These are phyloP conservation scores for Colletotrichum navitas DNA, from an alignment of 2,329 filamentous ascomycete genomes.

Conservation along the genomic window DNA sequence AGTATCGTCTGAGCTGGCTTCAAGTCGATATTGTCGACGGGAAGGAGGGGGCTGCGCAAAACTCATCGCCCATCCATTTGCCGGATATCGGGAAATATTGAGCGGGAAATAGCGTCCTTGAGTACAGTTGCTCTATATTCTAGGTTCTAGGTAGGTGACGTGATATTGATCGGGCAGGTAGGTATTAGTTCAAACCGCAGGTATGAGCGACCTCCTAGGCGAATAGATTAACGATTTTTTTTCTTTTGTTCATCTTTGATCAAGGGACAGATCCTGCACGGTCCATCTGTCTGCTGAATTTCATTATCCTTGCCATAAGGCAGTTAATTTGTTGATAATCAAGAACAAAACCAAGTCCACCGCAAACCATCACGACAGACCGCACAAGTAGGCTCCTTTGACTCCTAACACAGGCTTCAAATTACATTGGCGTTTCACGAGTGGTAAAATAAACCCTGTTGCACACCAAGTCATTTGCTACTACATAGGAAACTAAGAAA, in stretches of 20 bases:
- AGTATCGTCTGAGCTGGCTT: not conserved
- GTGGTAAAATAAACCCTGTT: not conserved
- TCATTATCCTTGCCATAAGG: no score
- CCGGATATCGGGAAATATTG: not conserved
- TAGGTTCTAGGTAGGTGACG: no score
- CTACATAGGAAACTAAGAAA: slow-evolving; percentile 17
- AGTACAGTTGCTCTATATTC: no score
- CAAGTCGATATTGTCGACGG: not conserved
- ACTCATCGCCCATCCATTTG: not conserved
- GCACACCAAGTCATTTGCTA: slow-evolving; percentile 13
- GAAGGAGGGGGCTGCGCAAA: not conserved
- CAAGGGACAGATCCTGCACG: no score
- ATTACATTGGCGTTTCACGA: not conserved
- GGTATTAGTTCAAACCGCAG: no score
- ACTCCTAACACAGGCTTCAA: not conserved
- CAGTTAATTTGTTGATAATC: no score
- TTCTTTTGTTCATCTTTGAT: no score
- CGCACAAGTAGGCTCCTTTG: not conserved
- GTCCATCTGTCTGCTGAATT: no score
- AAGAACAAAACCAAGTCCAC: not conserved
- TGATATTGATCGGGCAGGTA: no score
- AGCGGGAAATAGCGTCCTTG: not conserved
- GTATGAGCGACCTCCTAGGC: no score
- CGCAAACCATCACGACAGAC: no score
- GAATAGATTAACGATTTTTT: no score